phyloP scores from a whole-genome alignment of 2,329 filamentous ascomycete species.

The Claviceps monticola region DNA sequence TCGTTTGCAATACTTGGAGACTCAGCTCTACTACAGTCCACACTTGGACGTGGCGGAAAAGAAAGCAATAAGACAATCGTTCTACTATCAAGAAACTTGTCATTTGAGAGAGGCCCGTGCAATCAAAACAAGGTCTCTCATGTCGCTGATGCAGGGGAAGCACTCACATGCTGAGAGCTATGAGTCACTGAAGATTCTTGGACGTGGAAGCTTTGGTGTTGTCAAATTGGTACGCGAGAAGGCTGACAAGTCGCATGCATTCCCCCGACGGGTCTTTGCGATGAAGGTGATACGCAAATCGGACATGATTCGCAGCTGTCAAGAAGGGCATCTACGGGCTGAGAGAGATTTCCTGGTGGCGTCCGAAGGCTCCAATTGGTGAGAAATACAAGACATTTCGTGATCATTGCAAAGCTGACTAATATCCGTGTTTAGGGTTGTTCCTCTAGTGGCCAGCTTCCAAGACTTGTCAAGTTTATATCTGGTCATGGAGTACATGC shows the following conservation, averaged over 20 bases:
- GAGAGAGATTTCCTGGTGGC: slow-evolving; percentile 86
- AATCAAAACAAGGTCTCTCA: slow-evolving; percentile 30
- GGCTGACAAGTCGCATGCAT: slow-evolving; percentile 14
- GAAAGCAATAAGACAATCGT: slow-evolving; percentile 39
- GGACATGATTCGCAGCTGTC: slow-evolving; percentile 78
- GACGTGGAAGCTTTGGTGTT: slow-evolving; percentile 89
- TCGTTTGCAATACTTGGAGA: slow-evolving; percentile 22
- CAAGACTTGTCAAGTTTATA: slow-evolving; percentile 78
- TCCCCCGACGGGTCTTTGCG: slow-evolving; percentile 53
- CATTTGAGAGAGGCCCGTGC: slow-evolving; percentile 61
- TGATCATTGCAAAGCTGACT: not conserved
- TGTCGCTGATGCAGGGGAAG: slow-evolving; percentile 5
- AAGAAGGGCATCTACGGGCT: slow-evolving; percentile 83
- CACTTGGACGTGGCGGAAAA: slow-evolving; percentile 42
- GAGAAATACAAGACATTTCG: slow-evolving; percentile 9
- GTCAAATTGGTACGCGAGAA: slow-evolving; percentile 73
- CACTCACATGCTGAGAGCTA: slow-evolving; percentile 33
- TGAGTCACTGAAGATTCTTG: slow-evolving; percentile 67
- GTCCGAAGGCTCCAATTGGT: slow-evolving; percentile 76
- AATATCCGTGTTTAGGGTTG: slow-evolving; percentile 42
- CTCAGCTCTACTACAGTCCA: slow-evolving; percentile 40
- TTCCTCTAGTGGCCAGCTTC: slow-evolving; percentile 77
- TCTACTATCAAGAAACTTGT: slow-evolving; percentile 53
- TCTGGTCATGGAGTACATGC: slow-evolving; percentile 96
- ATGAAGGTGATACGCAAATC: slow-evolving; percentile 97